Base-by-base conservation (phyloP, 2,329 filamentous ascomycete genomes). In the Neofusicoccum sp. region DNA sequence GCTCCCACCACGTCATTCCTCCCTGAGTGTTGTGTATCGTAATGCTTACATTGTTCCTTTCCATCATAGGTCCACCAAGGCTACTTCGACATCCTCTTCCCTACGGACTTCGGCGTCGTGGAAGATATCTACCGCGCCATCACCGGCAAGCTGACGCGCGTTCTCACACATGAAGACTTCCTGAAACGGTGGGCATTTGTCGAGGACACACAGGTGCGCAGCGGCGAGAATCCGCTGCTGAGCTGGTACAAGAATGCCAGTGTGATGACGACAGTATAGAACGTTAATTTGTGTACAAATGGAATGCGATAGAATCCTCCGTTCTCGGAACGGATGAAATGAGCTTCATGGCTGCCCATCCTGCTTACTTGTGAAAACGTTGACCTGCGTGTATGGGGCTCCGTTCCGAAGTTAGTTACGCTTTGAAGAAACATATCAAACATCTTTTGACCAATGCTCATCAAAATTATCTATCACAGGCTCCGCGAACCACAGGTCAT, bases 61-160 rank as follows among this genome's bases (percentile, higher is more conserved):
- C n/a, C n/a, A n/a, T n/a, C n/a, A 41, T 65, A 96, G 91, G 91
- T 97, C 49, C 93, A 98, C 74, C 96, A 99, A 79, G 96, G 95
- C 47, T 98, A 96, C 77, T 99, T 99, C 72, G 96, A 99, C 73
- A 97, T 99, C 69, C 87, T 99, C 72, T 99, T 99, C 78, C 95
- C 95, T 0, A 99, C 95, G 9, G 89, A 99, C 76, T 99, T 99
- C 73, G 82, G 85, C 64, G 88, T 96, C 66, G 89, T 95, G 76
- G 92, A 98, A 76, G 87, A 91, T 68, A 86, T 98, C 67, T 99
- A 99, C 78, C 88, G 91, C 60, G 91, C 91, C 63, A 86, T 98
- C 68, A 99, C 95, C 0, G 93, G 93, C 33, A 95, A 96, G 73
- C 80, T 98, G 68, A 96, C 93, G 2, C 85, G 89, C 56, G 90